Evolutionary conservation across 2,329 filamentous ascomycete genomes (phyloP).

Genomic region (Nemania diffusa): DNA sequence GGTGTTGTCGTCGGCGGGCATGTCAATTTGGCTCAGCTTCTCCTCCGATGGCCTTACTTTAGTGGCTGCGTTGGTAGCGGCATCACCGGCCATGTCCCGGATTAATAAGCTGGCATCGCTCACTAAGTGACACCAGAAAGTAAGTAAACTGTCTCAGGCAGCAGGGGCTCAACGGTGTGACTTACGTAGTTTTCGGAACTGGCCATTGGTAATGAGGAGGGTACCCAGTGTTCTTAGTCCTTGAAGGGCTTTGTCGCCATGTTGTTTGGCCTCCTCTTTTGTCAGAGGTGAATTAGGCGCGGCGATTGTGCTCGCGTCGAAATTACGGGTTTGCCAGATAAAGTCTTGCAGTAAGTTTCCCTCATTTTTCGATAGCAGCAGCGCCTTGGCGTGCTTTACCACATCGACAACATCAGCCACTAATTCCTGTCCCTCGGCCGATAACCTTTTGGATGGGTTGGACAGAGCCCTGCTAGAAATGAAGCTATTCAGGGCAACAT

Average conservation of each 20-base stretch:
- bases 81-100: slow-evolving; percentile 92
- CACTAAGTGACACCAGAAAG: slow-evolving; percentile 55
- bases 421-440: slow-evolving; percentile 81
- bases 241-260: slow-evolving; percentile 84
- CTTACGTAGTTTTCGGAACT: slow-evolving; percentile 90
- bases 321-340: slow-evolving; percentile 89
- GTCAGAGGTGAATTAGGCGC: slow-evolving; percentile 74
- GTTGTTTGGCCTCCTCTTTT: slow-evolving; percentile 81
- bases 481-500: slow-evolving; percentile 91
- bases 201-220: slow-evolving; percentile 92
- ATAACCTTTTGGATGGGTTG: slow-evolving; percentile 79
- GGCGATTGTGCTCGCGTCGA: slow-evolving; percentile 70
- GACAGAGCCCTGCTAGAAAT: slow-evolving; percentile 76
- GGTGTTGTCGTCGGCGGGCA: slow-evolving; percentile 87
- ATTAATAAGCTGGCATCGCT: slow-evolving; percentile 83
- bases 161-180: slow-evolving; percentile 39
- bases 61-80: slow-evolving; percentile 80
- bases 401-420: slow-evolving; percentile 82
- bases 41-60: slow-evolving; percentile 83
- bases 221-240: slow-evolving; percentile 89
- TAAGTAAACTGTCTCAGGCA: background rate
- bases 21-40: slow-evolving; percentile 78
- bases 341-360: slow-evolving; percentile 96
- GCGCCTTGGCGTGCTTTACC: slow-evolving; percentile 80
- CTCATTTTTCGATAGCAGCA: slow-evolving; percentile 93